Evolutionary conservation across 2,329 filamentous ascomycete genomes (phyloP).

Genomic region (Mollisia scopiformis): DNA sequence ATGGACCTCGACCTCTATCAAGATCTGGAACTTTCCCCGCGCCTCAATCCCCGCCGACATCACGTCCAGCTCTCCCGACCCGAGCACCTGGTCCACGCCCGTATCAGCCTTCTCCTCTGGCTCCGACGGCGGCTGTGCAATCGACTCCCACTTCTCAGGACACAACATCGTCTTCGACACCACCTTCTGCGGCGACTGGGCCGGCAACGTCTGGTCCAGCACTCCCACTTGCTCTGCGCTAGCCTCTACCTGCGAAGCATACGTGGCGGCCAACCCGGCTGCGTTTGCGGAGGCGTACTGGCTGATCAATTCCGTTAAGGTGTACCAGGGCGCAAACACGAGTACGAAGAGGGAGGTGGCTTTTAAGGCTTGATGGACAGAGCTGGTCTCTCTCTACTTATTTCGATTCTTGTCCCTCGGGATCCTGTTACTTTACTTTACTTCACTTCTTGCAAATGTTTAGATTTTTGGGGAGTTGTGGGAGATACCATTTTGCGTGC

Average conservation of each 20-base stretch:
- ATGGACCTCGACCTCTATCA: conserved; percentile 74
- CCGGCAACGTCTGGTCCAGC: conserved; percentile 69
- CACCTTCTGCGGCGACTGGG: conserved; percentile 86
- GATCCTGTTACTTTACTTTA: neutral
- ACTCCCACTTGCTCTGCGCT: conserved; percentile 57
- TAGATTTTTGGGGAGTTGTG: neutral
- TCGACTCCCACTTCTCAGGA: conserved; percentile 68
- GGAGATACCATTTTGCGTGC: neutral
- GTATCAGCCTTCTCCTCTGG: conserved; percentile 60
- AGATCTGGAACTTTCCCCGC: conserved; percentile 82
- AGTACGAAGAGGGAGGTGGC: conserved; percentile 15
- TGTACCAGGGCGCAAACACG: conserved; percentile 17
- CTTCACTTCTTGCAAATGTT: neutral
- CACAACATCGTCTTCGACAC: conserved; percentile 82
- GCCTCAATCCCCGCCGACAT: conserved; percentile 66
- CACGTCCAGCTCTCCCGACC: conserved; percentile 60
- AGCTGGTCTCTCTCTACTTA: neutral
- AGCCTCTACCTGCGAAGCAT: conserved; percentile 70
- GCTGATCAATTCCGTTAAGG: conserved; percentile 59
- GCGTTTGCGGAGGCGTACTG: conserved; percentile 75
- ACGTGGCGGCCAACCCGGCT: conserved; percentile 69
- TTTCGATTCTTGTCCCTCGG: neutral
- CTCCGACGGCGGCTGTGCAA: conserved; percentile 69
- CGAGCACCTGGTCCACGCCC: conserved; percentile 69
- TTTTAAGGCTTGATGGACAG: neutral